Evolutionary conservation across 306 rosid genomes (phyloP).

Genomic region (Pachyrhizus erosus): DNA sequence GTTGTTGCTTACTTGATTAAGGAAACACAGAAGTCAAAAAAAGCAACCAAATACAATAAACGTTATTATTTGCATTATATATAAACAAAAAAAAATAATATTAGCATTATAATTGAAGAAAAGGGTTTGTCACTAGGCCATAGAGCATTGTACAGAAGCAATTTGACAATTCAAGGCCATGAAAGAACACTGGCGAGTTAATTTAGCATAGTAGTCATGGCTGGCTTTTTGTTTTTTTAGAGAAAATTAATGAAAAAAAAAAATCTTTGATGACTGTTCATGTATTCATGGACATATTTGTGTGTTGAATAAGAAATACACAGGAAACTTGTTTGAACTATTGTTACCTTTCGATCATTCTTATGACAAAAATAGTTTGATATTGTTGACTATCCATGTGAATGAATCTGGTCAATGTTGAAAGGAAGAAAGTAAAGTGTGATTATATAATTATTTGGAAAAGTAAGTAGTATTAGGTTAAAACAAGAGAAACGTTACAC

Average conservation of each 20-base stretch:
- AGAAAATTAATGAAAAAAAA: slow-evolving; percentile 27
- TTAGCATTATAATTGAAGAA: background rate
- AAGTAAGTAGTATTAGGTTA: background rate
- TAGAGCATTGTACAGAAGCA: background rate
- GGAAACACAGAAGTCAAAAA: slow-evolving; percentile 28
- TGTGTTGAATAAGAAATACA: slow-evolving; percentile 10
- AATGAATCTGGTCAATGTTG: slow-evolving; percentile 7
- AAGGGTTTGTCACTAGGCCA: background rate
- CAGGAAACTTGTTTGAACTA: slow-evolving; percentile 16
- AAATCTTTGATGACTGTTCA: slow-evolving; percentile 35
- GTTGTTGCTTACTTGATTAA: slow-evolving; percentile 27
- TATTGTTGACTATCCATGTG: slow-evolving; percentile 11
- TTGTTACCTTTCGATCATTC: slow-evolving; percentile 27
- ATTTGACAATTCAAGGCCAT: slow-evolving; percentile 34
- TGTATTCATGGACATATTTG: slow-evolving; percentile 24
- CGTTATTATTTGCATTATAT: background rate
- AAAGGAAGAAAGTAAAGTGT: background rate
- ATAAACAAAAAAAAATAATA: background rate
- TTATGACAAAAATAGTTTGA: background rate
- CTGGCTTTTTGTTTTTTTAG: background rate
- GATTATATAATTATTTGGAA: background rate
- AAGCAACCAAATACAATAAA: background rate
- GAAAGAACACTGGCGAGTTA: slow-evolving; percentile 33
- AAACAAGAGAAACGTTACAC: slow-evolving; percentile 25
- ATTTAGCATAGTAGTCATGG: slow-evolving; percentile 12